phyloP scores from a whole-genome alignment of 192 early-diverging fungal genomes.

The Coemansia pectinata region DNA sequence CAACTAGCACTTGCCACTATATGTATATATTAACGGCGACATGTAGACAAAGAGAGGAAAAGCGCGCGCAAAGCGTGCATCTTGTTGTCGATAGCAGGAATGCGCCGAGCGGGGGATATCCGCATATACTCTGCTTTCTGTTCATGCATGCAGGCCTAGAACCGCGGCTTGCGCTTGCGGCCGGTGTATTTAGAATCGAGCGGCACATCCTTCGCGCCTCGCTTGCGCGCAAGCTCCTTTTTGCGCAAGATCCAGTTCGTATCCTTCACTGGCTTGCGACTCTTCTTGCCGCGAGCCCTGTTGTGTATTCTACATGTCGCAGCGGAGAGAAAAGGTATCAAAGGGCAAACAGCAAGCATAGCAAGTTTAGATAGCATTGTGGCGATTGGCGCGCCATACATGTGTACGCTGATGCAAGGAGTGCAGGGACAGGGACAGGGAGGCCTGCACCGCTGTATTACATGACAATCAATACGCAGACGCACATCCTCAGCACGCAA shows the following conservation, averaged over 20 bases:
- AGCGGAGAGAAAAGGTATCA: neutral
- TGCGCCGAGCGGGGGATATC: neutral
- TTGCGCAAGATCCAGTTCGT: conserved; percentile 84
- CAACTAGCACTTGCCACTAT: neutral
- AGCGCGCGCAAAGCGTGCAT: neutral
- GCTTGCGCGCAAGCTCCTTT: conserved; percentile 78
- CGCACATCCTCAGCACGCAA: neutral
- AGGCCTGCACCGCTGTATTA: conserved; percentile 4
- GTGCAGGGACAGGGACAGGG: neutral
- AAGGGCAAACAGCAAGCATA: neutral
- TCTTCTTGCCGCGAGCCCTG: conserved; percentile 24
- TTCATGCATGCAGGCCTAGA: conserved; percentile 58
- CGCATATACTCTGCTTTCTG: neutral
- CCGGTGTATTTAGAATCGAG: conserved; percentile 93
- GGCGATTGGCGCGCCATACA: neutral
- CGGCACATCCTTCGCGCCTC: conserved; percentile 78
- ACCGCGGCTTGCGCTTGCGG: conserved; percentile 84
- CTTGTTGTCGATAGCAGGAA: neutral
- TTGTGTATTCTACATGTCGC: conserved; percentile 43
- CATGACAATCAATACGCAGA: neutral
- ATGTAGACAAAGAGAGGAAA: neutral
- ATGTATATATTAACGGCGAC: neutral
- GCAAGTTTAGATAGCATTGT: neutral
- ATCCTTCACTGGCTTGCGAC: conserved; percentile 71
- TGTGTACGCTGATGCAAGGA: neutral